These are phyloP conservation scores for Aspergillus cavernicola DNA, from an alignment of 495 filamentous ascomycete genomes.

Conservation along the genomic window DNA sequence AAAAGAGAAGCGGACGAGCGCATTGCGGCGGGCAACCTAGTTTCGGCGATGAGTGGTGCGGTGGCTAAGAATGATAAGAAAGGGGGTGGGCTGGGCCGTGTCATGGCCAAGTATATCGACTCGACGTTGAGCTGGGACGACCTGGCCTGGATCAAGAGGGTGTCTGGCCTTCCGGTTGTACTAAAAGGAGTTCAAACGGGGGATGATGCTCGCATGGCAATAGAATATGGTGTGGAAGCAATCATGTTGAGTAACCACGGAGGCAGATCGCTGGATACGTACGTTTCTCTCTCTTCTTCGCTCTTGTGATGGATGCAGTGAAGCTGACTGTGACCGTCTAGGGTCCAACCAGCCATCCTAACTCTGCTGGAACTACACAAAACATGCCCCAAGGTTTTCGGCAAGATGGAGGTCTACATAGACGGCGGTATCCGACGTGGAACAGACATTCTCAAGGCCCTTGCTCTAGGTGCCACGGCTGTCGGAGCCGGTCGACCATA, in stretches of 20 bases:
- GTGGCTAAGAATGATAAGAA: conserved; percentile 51
- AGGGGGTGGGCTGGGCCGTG: conserved; percentile 57
- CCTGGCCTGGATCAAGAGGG: conserved; percentile 63
- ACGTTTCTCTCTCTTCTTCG: not conserved
- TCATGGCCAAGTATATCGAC: conserved; percentile 63
- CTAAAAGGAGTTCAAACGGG: conserved; percentile 63
- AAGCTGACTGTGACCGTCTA: not conserved
- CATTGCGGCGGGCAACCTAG: conserved; percentile 44
- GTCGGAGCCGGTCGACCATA: not conserved
- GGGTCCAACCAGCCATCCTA: not conserved
- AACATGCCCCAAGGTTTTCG: not conserved
- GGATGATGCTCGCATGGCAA: conserved; percentile 55
- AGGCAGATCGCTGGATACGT: conserved; percentile 60
- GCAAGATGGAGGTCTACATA: not conserved
- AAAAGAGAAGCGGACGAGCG: conserved; percentile 85
- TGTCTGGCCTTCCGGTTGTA: conserved; percentile 57
- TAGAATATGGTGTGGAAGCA: conserved; percentile 53
- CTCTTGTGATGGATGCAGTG: too few species aligned
- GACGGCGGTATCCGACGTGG: not conserved
- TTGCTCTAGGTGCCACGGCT: not conserved
- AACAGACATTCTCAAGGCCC: not conserved
- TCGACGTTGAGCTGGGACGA: conserved; percentile 70
- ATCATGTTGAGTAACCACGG: conserved; percentile 71
- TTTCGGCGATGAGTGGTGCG: conserved; percentile 48
- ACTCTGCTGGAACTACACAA: not conserved